A percentile compares a stretch with the other conserved stretches of the same genome.
phyloP scores from a whole-genome alignment of 1,284 basidiomycete genomes.

The Ceratorhiza oryzae-sativae region DNA sequence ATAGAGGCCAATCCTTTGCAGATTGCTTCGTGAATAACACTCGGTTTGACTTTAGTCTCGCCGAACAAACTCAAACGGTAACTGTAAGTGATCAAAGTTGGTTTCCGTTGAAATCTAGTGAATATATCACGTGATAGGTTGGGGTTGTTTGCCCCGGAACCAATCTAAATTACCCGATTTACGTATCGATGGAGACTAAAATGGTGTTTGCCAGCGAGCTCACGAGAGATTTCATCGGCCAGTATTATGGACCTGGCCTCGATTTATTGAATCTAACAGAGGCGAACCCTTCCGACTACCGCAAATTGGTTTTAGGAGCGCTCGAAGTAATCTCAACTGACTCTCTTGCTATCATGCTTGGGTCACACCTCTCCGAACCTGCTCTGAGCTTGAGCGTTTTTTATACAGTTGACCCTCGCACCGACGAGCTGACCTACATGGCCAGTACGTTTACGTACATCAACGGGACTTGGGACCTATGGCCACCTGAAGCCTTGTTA shows the following conservation, averaged over 20 bases:
- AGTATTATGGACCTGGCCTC: slow-evolving; percentile 7
- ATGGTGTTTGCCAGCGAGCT: neutral
- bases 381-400: neutral
- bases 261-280: neutral
- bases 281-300: neutral
- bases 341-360: neutral
- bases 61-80: slow-evolving; percentile 20
- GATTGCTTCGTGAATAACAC: slow-evolving; percentile 1
- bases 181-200: neutral
- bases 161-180: neutral
- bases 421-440: neutral
- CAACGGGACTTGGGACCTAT: neutral
- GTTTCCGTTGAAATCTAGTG: neutral
- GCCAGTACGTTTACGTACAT: neutral
- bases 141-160: slow-evolving; percentile 6
- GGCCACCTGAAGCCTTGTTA: neutral
- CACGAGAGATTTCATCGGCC: slow-evolving; percentile 8
- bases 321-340: slow-evolving; percentile 15
- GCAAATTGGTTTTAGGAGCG: neutral
- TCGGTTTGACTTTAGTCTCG: slow-evolving; percentile 3
- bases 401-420: no score
- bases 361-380: neutral
- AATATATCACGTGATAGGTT: neutral
- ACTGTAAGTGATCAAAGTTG: neutral
- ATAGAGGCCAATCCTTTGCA: neutral